phyloP scores from a whole-genome alignment of 495 filamentous ascomycete genomes.

The Tuber brumale region DNA sequence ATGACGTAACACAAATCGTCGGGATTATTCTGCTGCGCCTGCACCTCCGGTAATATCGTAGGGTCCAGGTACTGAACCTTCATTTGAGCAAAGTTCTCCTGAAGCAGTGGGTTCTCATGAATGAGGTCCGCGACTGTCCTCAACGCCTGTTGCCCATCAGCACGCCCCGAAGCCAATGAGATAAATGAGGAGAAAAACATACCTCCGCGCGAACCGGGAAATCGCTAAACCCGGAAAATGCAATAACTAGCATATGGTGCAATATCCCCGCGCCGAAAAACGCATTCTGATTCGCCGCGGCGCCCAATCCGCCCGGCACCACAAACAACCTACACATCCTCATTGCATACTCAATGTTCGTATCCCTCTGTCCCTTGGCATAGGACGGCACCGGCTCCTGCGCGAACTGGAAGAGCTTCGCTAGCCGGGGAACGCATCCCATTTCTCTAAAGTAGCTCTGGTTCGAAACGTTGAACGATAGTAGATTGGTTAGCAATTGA shows the following conservation, averaged over 20 bases:
- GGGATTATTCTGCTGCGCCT: slow-evolving; percentile 45
- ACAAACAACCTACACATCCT: slow-evolving; percentile 82
- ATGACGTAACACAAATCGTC: slow-evolving; percentile 75
- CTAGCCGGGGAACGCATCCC: slow-evolving; percentile 69
- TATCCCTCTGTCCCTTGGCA: slow-evolving; percentile 70
- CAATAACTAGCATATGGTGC: slow-evolving; percentile 71
- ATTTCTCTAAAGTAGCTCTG: slow-evolving; percentile 92
- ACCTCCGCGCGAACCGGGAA: slow-evolving; percentile 76
- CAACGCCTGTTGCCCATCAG: slow-evolving; percentile 56
- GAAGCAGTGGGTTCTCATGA: slow-evolving; percentile 67
- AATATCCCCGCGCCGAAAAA: slow-evolving; percentile 80
- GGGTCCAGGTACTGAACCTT: slow-evolving; percentile 51
- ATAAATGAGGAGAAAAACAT: slow-evolving; percentile 23
- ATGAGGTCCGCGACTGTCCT: slow-evolving; percentile 83
- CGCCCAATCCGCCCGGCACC: slow-evolving; percentile 68
- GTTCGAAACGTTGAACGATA: slow-evolving; percentile 84
- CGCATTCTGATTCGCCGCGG: slow-evolving; percentile 72
- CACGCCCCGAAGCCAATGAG: neutral
- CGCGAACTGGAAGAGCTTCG: slow-evolving; percentile 58
- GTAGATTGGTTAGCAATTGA: slow-evolving; percentile 81
- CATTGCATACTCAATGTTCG: slow-evolving; percentile 85
- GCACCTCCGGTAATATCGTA: slow-evolving; percentile 49
- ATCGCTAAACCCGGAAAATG: slow-evolving; percentile 69
- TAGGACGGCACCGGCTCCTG: slow-evolving; percentile 63
- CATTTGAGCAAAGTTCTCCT: slow-evolving; percentile 82